Evolutionary conservation across 768 basidiomycete species (phyloP), one percentile per base, ranked within the genome.

Genomic region (Suillus americanus): DNA sequence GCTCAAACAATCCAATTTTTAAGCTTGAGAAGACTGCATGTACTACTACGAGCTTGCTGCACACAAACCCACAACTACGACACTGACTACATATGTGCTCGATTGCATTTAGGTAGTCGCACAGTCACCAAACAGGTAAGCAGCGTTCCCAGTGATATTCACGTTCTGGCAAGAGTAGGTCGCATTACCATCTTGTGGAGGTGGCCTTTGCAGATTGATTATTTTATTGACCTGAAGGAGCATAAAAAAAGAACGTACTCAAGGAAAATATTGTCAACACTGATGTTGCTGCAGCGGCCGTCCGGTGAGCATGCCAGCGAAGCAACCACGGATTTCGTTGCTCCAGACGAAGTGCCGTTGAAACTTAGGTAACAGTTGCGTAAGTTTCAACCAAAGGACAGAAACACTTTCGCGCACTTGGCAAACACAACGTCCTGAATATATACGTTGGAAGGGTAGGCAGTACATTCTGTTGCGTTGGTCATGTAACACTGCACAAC

Each of bases 101-200:
- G 33, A 14, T 45, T 40, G 37, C n/a, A 63, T 63, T 45, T 28
- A 63, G 25, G 73, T 74, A 20, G 60, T 68, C 43, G 54, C 33
- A 53, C 73, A 74, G 12, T 71, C 66, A 20, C 79, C 78, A 70
- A 86, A 86, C 38, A 84, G 66, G 6, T 73, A 72, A 1, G 81
- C 83, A 2, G 82, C 68, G 65, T 79, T 77, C 16, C 85, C 84
- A 5, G 72, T 75, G 38, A 85, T 67, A 18, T 78, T 75, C n/a
- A 87, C 77, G 66, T 87, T 87, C 69, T 85, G 81, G 72, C 87
- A 88, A 4, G 77, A 74, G 69, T 79, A 87, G 43, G 77, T 74
- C 3, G 85, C 80, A 5, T 70, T 73, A n/a, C 83, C 83, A 50
- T 74, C 38, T 74, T 76, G 41, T 74, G 79, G 63, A 69, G 78